A percentile compares a stretch with the other conserved stretches of the same genome.
phyloP scores from a whole-genome alignment of 768 basidiomycete species.

The Naganishia vaughanmartiniae region DNA sequence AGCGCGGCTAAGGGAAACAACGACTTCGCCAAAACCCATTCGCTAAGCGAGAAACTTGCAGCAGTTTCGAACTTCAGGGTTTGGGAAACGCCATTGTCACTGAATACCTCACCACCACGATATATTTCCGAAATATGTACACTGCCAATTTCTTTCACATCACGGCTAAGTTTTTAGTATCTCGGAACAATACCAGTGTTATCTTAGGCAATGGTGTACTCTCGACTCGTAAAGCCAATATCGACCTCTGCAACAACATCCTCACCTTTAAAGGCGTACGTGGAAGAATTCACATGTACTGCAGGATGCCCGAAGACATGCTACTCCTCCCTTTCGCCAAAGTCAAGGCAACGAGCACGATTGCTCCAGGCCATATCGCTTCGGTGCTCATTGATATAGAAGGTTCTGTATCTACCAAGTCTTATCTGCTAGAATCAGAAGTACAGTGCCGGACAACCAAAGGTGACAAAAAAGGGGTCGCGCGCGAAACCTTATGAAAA shows the following conservation, averaged over 20 bases:
- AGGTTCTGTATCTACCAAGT: not conserved
- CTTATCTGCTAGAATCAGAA: not conserved
- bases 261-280: not conserved
- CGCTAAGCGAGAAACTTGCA: not conserved
- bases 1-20: too few relatives aligned
- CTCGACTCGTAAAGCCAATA: not conserved
- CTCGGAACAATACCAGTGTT: not conserved
- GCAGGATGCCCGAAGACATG: not conserved
- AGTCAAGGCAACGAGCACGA: not conserved
- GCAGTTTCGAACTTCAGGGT: not conserved
- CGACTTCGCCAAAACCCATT: conserved; percentile 1
- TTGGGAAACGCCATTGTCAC: not conserved
- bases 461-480: not conserved
- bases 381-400: not conserved
- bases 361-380: not conserved
- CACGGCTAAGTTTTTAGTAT: not conserved
- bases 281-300: not conserved
- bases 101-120: not conserved
- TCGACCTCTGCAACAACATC: not conserved
- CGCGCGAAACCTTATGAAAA: not conserved
- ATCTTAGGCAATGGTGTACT: conserved; percentile 2
- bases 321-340: not conserved
- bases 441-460: conserved; percentile 6
- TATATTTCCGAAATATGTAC: not conserved
- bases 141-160: not conserved